Percentiles rank a stretch among this genome's conserved stretches.
These are phyloP conservation scores for Ascochyta viciae-villosae DNA, from an alignment of 2,329 filamentous ascomycete genomes.

Conservation along the genomic window DNA sequence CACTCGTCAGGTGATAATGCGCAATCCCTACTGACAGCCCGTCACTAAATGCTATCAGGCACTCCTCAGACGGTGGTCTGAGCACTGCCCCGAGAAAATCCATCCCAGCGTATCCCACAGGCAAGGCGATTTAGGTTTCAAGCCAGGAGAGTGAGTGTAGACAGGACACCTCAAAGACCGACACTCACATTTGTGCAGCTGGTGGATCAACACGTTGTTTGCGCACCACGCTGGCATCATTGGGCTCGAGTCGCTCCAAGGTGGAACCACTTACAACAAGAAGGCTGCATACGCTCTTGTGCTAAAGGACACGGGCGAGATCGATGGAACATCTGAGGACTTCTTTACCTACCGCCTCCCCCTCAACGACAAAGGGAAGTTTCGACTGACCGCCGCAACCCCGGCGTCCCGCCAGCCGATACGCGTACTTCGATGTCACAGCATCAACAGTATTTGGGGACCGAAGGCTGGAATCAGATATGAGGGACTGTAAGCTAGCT, in stretches of 20 bases:
- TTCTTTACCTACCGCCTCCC: conserved; percentile 53
- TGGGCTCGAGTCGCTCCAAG: conserved; percentile 50
- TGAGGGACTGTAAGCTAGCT: conserved; percentile 55
- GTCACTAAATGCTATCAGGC: conserved; percentile 27
- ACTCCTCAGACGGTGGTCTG: conserved; percentile 44
- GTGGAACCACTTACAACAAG: conserved; percentile 53
- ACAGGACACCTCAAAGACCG: neutral
- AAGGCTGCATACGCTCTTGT: conserved; percentile 56
- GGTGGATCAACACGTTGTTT: conserved; percentile 59
- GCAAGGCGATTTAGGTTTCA: conserved; percentile 54
- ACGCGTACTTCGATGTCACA: conserved; percentile 55
- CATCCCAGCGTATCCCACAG: conserved; percentile 41
- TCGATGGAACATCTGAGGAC: conserved; percentile 43
- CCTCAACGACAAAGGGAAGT: conserved; percentile 52
- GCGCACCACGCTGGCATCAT: conserved; percentile 58
- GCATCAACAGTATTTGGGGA: conserved; percentile 53
- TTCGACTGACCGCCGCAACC: conserved; percentile 53
- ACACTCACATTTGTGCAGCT: conserved; percentile 40
- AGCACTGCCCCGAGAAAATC: conserved; percentile 40
- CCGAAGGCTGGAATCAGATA: conserved; percentile 57
- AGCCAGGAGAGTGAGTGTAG: conserved; percentile 53
- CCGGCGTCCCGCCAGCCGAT: conserved; percentile 51
- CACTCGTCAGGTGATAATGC: conserved; percentile 44
- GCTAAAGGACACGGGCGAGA: conserved; percentile 50
- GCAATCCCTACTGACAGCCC: neutral